phyloP scores from a whole-genome alignment of 176 grass and related monocot genomes.

The Ampelocalamus luodianensis region DNA sequence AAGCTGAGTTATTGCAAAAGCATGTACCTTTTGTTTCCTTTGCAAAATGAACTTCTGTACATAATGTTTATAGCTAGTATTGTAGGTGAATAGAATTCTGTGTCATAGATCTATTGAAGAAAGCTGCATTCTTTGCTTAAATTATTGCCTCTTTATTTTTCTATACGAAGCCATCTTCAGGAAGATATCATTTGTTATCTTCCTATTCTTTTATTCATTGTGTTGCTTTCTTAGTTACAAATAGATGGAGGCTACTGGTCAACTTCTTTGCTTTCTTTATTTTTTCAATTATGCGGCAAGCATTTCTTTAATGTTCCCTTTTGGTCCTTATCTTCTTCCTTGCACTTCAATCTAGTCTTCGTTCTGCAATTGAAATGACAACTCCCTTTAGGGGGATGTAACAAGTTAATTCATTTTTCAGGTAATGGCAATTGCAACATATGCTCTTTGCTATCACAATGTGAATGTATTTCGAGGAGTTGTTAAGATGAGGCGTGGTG shows the following conservation, averaged over 20 bases:
- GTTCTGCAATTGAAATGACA: not conserved
- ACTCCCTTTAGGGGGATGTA: not conserved
- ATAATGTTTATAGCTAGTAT: too few species aligned
- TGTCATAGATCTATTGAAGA: too few species aligned
- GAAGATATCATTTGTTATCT: not conserved
- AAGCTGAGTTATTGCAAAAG: too few species aligned
- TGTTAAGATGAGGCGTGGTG: conserved; percentile 78
- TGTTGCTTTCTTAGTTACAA: not conserved
- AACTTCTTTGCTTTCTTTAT: not conserved
- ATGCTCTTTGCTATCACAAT: conserved; percentile 73
- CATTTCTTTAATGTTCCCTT: not conserved
- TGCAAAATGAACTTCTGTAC: too few species aligned
- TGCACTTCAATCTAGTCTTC: conserved; percentile 1
- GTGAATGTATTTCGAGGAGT: conserved; percentile 70
- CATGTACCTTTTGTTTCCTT: too few species aligned
- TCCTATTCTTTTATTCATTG: not conserved
- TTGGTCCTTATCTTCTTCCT: conserved; percentile 20
- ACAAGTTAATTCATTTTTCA: conserved; percentile 33
- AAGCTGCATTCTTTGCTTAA: not conserved
- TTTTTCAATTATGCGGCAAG: not conserved
- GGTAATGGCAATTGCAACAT: conserved; percentile 76
- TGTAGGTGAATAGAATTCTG: too few species aligned
- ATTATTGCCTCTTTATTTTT: not conserved
- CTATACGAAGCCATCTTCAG: not conserved
- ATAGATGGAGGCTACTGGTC: not conserved